Base-by-base conservation (phyloP, 106 monocot genomes). In the Apostasia ramifera region DNA sequence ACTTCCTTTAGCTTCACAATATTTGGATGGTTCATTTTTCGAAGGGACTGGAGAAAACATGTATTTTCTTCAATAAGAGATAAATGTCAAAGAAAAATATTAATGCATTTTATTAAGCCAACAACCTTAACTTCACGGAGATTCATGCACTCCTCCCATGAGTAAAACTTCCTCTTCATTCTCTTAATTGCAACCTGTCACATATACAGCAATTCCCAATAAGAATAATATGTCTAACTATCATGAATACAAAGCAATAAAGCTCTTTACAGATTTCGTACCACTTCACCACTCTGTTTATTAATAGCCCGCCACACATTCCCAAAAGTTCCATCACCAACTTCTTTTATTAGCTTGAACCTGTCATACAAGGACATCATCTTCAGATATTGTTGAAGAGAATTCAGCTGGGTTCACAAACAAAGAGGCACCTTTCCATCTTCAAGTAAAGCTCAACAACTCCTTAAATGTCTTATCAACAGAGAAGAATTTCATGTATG, bases 1-100 rank as follows among this genome's bases (percentile, higher is more conserved):
- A 93, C 98, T 71, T 99, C 93, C 74, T 90, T 99, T 14, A 93
- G 85, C 71, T 99, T 99, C 68, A 99, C 88, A 72, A 99, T 99
- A 61, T 93, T 99, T 8, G 90, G 93, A 93, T 99, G 98, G 66
- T 90, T 86, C 98, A 99, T 88, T 72, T 71, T 93, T 51, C 93
- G 68, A 66, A 93, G 72, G 57, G 90, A 88, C 95, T 63, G n/a
- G 38, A 62, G 51, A 57, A 8, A 50, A 5, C 44, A 26, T 26
- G 26, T 26, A 26, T 26, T 26, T 26, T 26, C 26, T 26, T 26
- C 26, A 26, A 26, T 26, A 26, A 26, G 26, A 26, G 26, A 26
- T 26, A 26, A 26, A 26, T 52, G 51, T 40, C 26, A 15, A 2
- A 68, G 9, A 40, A 14, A 38, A 7, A 5, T 15, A 61, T 38